Base-by-base conservation (phyloP, 2,329 filamentous ascomycete species). In the Metarhizium humberi region DNA sequence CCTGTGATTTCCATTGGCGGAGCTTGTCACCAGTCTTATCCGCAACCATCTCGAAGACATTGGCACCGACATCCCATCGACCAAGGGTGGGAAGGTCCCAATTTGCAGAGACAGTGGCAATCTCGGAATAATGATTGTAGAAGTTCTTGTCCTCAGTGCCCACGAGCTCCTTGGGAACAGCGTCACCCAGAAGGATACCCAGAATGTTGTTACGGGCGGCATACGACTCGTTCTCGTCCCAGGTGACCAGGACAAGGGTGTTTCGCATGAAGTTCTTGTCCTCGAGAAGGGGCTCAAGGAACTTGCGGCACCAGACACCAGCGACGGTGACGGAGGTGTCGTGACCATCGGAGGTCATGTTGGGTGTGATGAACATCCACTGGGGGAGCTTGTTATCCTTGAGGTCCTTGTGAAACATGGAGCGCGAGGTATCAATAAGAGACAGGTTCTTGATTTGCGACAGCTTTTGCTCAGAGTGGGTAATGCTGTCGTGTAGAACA, bases 181-280 rank as follows among this genome's bases (percentile, higher is more conserved):
- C 85, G 56, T 88, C 88, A 16, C 89, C 90, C 3, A 94, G 73
- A 0, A 94, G 78, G 60, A 94, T 78, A 59, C 75, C 81, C 57
- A 89, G 80, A 53, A 94, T 79, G 45, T 77, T 77, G 77, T 94
- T 94, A 62, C 80, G 78, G 30, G 75, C 71, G 6, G 75, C 69
- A 70, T 91, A 90, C 10, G 79, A 83, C 62, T 86, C 81, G 67
- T 85, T 88, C 73, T 94, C 90, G 60, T 94, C 90, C 64, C 90
- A 94, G 10, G 84, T 92, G 57, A 94, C 69, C 5, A 92, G 74
- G 10, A 94, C 78, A 1, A 94, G 78, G 0, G 87, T 92, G 64
- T 87, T 82, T 51, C 87, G 74, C 81, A 86, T 87, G 70, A 94
- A 92, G 61, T 85, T 79, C 51, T 74, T 69, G 72, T 92, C 79